Conservation (phyloP, 1,284 basidiomycete genomes). For the Austropuccinia psidii region DNA sequence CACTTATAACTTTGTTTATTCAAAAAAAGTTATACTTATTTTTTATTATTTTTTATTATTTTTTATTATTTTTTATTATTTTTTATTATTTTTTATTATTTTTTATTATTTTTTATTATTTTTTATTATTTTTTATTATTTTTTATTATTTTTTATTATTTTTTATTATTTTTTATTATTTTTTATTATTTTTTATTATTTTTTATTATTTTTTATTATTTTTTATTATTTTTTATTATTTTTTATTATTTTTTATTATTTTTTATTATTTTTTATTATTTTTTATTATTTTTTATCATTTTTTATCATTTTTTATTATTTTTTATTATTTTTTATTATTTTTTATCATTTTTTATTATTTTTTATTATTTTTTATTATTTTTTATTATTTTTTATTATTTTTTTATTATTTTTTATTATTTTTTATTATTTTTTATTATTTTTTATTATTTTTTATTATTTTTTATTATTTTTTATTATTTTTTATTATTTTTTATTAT, state of each 20-base stretch:
- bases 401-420: not conserved
- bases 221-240: not conserved
- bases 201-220: not conserved
- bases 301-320: not conserved
- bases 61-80: not conserved
- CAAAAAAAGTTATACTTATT: too few relatives aligned
- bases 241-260: not conserved
- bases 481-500: not conserved
- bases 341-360: not conserved
- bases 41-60: not conserved
- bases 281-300: not conserved
- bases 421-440: not conserved
- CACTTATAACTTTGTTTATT: too few relatives aligned
- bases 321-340: not conserved
- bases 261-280: not conserved
- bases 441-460: not conserved
- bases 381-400: not conserved
- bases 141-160: not conserved
- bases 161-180: not conserved
- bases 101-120: not conserved
- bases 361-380: not conserved
- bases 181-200: not conserved
- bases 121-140: not conserved
- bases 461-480: not conserved
- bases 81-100: not conserved